phyloP scores from a whole-genome alignment of 2,329 filamentous ascomycete species.

The Alternaria brassicae region DNA sequence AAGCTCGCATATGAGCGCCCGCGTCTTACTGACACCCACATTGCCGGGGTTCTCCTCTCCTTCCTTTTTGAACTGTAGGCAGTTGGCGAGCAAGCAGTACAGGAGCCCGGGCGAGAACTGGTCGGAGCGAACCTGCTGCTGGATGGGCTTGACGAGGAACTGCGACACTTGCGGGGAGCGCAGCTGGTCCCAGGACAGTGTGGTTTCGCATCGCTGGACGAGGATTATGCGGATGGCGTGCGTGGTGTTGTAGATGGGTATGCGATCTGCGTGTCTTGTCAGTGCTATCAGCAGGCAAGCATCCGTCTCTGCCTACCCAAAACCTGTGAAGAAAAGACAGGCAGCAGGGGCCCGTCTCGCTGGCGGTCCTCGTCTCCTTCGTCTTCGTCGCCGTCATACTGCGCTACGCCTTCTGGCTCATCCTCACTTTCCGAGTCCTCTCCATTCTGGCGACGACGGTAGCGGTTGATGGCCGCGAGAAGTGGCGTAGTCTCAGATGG shows the following conservation, averaged over 20 bases:
- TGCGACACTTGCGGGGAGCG: slow-evolving; percentile 95
- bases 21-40: slow-evolving; percentile 80
- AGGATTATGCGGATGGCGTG: slow-evolving; percentile 89
- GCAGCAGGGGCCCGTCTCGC: slow-evolving; percentile 47
- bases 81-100: slow-evolving; percentile 92
- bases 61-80: slow-evolving; percentile 91
- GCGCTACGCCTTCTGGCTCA: slow-evolving; percentile 25
- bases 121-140: slow-evolving; percentile 81
- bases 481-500: slow-evolving; percentile 47
- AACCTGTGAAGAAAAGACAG: slow-evolving; percentile 50
- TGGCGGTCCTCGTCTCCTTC: slow-evolving; percentile 32
- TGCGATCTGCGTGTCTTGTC: slow-evolving; percentile 66
- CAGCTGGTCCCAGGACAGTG: slow-evolving; percentile 91
- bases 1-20: slow-evolving; percentile 88
- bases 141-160: slow-evolving; percentile 94
- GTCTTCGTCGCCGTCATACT: slow-evolving; percentile 41
- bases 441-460: slow-evolving; percentile 38
- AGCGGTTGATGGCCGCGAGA: slow-evolving; percentile 40
- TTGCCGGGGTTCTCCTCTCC: slow-evolving; percentile 81
- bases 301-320: slow-evolving; percentile 38
- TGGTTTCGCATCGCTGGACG: slow-evolving; percentile 85
- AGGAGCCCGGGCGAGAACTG: slow-evolving; percentile 87
- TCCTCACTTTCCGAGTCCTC: slow-evolving; percentile 31
- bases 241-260: slow-evolving; percentile 89
- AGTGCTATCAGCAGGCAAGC: slow-evolving; percentile 32